Evolutionary conservation across 495 filamentous ascomycete genomes (phyloP).

Genomic region (Penicillium simplicissimum): DNA sequence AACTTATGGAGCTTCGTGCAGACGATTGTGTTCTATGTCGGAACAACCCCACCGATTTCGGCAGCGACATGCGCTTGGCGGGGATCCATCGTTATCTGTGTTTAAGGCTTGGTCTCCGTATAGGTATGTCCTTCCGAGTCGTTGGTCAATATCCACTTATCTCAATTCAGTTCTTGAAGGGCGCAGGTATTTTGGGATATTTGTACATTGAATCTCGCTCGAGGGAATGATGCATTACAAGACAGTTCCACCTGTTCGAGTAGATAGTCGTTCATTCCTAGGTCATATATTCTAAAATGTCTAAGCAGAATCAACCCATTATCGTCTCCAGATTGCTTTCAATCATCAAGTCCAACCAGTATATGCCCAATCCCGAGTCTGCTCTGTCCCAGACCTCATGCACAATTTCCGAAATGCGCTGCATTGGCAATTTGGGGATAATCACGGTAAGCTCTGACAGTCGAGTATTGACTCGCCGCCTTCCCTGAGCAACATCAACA

Average conservation of each 20-base stretch:
- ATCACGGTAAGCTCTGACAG: slow-evolving; percentile 27
- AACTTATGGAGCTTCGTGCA: background rate
- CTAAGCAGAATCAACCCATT: slow-evolving; percentile 20
- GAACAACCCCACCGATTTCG: background rate
- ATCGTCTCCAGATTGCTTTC: slow-evolving; percentile 30
- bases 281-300: background rate
- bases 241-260: background rate
- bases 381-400: slow-evolving; percentile 27
- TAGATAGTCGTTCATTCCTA: background rate
- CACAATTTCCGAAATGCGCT: slow-evolving; percentile 24
- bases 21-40: background rate
- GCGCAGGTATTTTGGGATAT: background rate
- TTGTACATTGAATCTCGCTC: background rate
- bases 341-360: slow-evolving; percentile 31
- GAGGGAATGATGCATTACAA: background rate
- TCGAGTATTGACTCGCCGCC: slow-evolving; percentile 27
- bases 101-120: background rate
- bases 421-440: slow-evolving; percentile 29
- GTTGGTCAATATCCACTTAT: background rate
- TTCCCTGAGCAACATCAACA: slow-evolving; percentile 31
- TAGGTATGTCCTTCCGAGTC: background rate
- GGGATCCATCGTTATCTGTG: background rate
- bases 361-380: slow-evolving; percentile 21
- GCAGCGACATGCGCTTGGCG: background rate
- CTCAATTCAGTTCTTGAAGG: background rate